Conservation (phyloP, 176 grass and related monocot species). For the Metroxylon sagu region DNA sequence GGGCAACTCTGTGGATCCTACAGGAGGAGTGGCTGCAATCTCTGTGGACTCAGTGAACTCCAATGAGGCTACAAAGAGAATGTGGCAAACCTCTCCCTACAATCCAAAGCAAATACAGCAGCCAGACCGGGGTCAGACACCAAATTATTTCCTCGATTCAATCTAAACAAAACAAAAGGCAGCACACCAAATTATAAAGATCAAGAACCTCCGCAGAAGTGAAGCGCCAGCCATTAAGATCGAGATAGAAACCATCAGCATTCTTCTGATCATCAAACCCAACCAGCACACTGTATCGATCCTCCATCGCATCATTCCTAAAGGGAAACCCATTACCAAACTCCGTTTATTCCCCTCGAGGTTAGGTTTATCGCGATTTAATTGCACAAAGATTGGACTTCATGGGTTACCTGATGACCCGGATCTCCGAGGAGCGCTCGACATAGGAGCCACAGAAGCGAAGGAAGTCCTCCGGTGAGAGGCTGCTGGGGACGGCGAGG, state of each 20-base stretch:
- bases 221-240: conserved; percentile 88
- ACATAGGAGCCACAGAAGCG: conserved; percentile 70
- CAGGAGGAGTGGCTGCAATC: conserved; percentile 41
- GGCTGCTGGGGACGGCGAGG: conserved; percentile 49
- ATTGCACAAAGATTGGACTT: not conserved
- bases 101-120: conserved; percentile 14
- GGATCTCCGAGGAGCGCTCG: conserved; percentile 42
- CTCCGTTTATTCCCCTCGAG: not conserved
- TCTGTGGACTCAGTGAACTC: conserved; percentile 57
- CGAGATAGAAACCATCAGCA: conserved; percentile 70
- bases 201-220: conserved; percentile 54
- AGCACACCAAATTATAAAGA: conserved; percentile 7
- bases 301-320: conserved; percentile 62
- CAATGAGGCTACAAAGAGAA: conserved; percentile 59
- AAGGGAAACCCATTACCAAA: not conserved
- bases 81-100: conserved; percentile 88
- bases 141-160: not conserved
- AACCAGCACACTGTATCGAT: conserved; percentile 84
- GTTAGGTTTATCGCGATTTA: too few relatives aligned
- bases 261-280: conserved; percentile 82
- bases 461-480: conserved; percentile 74
- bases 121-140: not conserved
- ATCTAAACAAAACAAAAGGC: not conserved
- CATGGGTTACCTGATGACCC: conserved; percentile 49
- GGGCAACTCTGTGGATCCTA: conserved; percentile 68